A percentile compares a stretch with the other conserved stretches of the same genome.
phyloP scores from a whole-genome alignment of 441 rosid genomes.

The Breynia disticha region DNA sequence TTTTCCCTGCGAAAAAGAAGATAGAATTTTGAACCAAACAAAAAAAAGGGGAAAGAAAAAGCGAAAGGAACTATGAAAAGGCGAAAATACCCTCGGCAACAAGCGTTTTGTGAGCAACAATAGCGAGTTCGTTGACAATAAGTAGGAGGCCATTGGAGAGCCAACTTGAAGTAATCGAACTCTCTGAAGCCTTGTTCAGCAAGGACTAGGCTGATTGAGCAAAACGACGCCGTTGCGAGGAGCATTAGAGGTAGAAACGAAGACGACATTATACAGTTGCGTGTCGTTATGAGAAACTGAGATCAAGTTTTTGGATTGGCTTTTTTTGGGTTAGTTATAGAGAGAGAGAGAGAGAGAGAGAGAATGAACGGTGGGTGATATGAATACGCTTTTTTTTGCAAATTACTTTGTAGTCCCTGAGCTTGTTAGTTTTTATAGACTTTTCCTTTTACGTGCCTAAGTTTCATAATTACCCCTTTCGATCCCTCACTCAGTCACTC shows the following conservation, averaged over 20 bases:
- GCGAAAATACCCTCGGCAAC: slow-evolving; percentile 55
- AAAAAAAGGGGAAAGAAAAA: background rate
- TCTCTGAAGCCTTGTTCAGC: slow-evolving; percentile 36
- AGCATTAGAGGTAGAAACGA: background rate
- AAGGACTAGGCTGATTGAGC: background rate
- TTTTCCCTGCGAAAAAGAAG: slow-evolving; percentile 36
- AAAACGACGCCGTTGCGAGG: slow-evolving; percentile 11
- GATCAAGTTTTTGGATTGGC: too few relatives aligned
- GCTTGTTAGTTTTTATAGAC: too few relatives aligned
- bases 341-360: too few relatives aligned
- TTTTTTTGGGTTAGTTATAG: too few relatives aligned
- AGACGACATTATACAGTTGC: too few relatives aligned
- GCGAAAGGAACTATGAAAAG: background rate
- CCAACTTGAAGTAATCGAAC: slow-evolving; percentile 80
- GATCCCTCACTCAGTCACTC: too few relatives aligned
- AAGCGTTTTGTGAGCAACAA: slow-evolving; percentile 81
- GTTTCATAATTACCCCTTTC: too few relatives aligned
- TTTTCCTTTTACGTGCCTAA: too few relatives aligned
- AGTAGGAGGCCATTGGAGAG: slow-evolving; percentile 90
- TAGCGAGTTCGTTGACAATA: slow-evolving; percentile 52
- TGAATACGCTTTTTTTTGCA: too few relatives aligned
- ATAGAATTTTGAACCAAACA: background rate
- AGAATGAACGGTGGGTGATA: too few relatives aligned
- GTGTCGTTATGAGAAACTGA: too few relatives aligned
- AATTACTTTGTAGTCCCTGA: too few relatives aligned